These are phyloP conservation scores for Entrophospora sp. DNA, from an alignment of 192 early-diverging fungal species.

Conservation along the genomic window DNA sequence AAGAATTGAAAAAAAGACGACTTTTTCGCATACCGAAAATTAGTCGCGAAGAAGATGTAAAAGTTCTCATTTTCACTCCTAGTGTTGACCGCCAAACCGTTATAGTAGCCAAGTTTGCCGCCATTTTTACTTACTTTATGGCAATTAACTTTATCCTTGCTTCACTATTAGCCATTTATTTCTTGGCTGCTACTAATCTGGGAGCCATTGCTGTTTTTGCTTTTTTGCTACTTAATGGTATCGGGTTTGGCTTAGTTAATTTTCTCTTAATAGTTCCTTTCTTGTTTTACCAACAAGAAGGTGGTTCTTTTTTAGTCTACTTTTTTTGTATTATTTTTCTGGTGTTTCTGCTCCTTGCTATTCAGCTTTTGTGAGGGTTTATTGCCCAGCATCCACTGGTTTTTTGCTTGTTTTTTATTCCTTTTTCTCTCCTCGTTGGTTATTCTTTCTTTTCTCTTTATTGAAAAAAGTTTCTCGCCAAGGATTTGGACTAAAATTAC, in stretches of 20 bases:
- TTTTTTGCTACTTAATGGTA: not conserved
- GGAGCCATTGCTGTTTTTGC: not conserved
- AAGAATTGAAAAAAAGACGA: not conserved
- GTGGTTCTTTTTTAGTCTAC: constrained; percentile 8
- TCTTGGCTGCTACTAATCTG: not conserved
- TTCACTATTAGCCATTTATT: not conserved
- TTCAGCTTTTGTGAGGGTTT: not conserved
- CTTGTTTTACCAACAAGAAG: constrained; percentile 4
- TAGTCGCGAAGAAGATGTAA: not conserved
- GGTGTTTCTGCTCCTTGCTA: not conserved
- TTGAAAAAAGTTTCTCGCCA: not conserved
- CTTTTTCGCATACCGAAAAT: not conserved
- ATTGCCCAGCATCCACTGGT: not conserved
- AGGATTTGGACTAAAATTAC: not conserved
- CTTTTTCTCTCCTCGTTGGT: not conserved
- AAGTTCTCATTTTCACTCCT: not conserved
- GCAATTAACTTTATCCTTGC: not conserved
- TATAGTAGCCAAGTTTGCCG: not conserved
- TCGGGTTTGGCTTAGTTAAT: not conserved
- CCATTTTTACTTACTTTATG: not conserved
- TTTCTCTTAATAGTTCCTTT: not conserved
- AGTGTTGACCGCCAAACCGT: not conserved
- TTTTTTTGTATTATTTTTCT: constrained; percentile 4
- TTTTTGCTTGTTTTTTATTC: constrained; percentile 8
- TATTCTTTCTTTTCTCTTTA: not conserved